These are phyloP conservation scores for Metschnikowia drakensbergensis DNA, from an alignment of 805 yeast species.

Conservation along the genomic window DNA sequence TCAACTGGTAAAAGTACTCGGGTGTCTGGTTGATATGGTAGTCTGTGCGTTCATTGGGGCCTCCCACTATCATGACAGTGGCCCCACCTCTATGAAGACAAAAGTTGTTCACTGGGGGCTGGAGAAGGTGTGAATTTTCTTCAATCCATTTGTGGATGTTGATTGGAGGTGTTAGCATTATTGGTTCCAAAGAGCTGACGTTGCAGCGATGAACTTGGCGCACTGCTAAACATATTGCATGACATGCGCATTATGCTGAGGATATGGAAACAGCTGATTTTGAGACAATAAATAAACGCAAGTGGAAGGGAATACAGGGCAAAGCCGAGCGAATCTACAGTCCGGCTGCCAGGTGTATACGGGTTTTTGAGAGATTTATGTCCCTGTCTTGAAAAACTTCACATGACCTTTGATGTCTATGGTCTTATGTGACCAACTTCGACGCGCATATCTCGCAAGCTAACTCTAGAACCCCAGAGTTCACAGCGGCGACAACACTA, in stretches of 20 bases:
- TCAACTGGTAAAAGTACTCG: conserved; percentile 85
- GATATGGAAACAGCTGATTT: not conserved
- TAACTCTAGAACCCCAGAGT: not conserved
- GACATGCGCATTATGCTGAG: not conserved
- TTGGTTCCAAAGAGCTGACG: not conserved
- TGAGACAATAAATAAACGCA: not conserved
- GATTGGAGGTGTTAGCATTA: conserved; percentile 63
- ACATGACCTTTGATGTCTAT: not conserved
- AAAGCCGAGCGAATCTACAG: too few species aligned
- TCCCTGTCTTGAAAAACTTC: too few species aligned
- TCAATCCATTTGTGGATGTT: conserved; percentile 77
- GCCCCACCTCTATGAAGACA: conserved; percentile 90
- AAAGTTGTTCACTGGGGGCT: conserved; percentile 90
- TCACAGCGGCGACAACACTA: conserved; percentile 6
- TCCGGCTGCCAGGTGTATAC: too few species aligned
- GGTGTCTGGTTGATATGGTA: conserved; percentile 93
- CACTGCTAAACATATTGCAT: not conserved
- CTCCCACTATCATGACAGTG: conserved; percentile 94
- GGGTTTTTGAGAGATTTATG: too few species aligned
- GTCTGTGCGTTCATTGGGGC: conserved; percentile 91
- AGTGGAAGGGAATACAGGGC: too few species aligned
- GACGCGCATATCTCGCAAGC: not conserved
- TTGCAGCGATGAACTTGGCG: not conserved
- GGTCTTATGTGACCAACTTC: not conserved
- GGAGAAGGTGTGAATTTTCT: conserved; percentile 68